Conservation (phyloP, 192 early-diverging fungal genomes). For the Jimgerdemannia flammicorona region DNA sequence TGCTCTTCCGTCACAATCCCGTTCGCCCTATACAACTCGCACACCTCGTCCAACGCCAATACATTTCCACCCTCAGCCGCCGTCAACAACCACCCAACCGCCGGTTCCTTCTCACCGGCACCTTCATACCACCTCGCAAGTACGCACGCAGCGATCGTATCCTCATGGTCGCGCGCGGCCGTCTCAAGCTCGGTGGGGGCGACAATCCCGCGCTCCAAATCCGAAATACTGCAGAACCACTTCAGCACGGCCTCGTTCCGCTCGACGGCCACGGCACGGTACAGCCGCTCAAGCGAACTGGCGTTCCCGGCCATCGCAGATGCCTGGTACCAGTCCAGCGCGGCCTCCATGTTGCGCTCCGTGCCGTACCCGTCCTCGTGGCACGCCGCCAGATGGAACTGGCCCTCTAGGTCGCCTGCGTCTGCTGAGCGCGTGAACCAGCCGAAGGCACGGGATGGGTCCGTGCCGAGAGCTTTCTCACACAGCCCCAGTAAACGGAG, state of each 20-base stretch:
- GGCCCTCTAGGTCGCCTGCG: background rate
- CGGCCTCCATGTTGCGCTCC: background rate
- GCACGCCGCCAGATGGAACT: background rate
- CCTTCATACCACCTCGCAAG: background rate
- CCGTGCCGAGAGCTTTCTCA: background rate
- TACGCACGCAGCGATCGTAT: background rate
- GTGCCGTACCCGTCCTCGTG: background rate
- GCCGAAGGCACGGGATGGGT: background rate
- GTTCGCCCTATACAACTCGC: background rate
- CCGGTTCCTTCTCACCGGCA: background rate
- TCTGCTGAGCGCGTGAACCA: background rate
- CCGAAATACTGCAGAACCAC: background rate
- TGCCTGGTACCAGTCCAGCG: background rate
- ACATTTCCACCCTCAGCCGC: background rate
- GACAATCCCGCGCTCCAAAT: background rate
- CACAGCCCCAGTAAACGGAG: background rate
- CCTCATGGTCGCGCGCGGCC: background rate
- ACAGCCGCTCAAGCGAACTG: background rate
- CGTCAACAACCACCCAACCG: background rate
- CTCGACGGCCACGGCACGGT: background rate
- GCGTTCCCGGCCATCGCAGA: background rate
- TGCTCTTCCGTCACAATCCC: background rate
- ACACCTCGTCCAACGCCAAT: background rate
- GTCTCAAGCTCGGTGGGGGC: background rate
- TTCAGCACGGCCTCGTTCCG: background rate